Evolutionary conservation across 2,329 filamentous ascomycete species (phyloP), one percentile per base, ranked within the genome.

Genomic region (Calonectria naviculata): DNA sequence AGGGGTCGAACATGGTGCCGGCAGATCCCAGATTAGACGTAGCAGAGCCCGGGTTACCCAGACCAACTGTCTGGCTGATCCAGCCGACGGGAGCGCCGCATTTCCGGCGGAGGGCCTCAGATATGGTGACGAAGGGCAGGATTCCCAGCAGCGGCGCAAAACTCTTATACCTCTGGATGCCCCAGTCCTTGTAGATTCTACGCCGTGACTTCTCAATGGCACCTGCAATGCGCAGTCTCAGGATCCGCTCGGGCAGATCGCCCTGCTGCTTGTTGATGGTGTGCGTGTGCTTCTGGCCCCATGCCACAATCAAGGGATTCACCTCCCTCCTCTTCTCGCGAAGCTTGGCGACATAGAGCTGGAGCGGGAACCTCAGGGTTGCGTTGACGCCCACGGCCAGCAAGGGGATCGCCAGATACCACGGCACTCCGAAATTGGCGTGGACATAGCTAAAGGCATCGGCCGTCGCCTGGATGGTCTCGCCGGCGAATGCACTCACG

Each of bases 371-470:
- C 17, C 89, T 84, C 70, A 87, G 76, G 58, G 84, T 68, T 44
- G 85, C 75, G 78, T 84, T 87, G 76, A 89, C 80, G 54, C 81
- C 78, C 2, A 89, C 71, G 8, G 88, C 87, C 17, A 88, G 80
- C n/a, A 88, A 81, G 5, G 89, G 88, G 56, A 91, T 88, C 31
- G 85, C 83, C 36, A 89, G 73, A 74, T 83, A 89, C 89, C 89
- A 91, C 1, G 89, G 88, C 1, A 87, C 77, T 42, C 85, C 84
- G 28, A 83, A 82, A 58, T 76, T 46, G 28, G 71, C 68, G 76
- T 91, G 89, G 12, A 87, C 65, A 54, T 80, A 80, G 41, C 84
- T 78, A 61, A 91, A 83, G 70, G 83, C 76, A 63, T 85, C 79
- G 36, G 87, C 84, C 4, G 87, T 82, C 60, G 79, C 74, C 29